phyloP scores from a whole-genome alignment of 805 yeast species.

The Wickerhamiella hasegawae region DNA sequence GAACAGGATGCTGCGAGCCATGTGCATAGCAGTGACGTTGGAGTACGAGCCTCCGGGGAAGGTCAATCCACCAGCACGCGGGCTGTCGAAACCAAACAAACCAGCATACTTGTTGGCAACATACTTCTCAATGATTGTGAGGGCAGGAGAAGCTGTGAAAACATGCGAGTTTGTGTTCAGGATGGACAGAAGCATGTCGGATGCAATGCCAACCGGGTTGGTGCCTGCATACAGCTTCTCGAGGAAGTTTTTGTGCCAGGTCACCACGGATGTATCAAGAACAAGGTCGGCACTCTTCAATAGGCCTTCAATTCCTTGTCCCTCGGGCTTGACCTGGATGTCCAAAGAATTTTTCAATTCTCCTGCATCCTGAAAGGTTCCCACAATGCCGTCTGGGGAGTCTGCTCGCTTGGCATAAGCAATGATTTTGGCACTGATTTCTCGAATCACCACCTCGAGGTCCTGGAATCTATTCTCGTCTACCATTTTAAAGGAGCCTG shows the following conservation, averaged over 20 bases:
- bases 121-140: slow-evolving; percentile 57
- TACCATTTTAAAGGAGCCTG: slow-evolving; percentile 3
- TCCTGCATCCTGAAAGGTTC: slow-evolving; percentile 28
- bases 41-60: slow-evolving; percentile 84
- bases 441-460: slow-evolving; percentile 35
- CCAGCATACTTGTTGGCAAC: slow-evolving; percentile 53
- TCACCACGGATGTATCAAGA: slow-evolving; percentile 52
- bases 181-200: slow-evolving; percentile 51
- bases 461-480: slow-evolving; percentile 41
- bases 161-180: slow-evolving; percentile 78
- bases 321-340: slow-evolving; percentile 24
- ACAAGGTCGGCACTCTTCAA: slow-evolving; percentile 37
- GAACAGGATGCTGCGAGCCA: slow-evolving; percentile 47
- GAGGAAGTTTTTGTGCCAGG: slow-evolving; percentile 78
- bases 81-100: slow-evolving; percentile 38
- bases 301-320: slow-evolving; percentile 30
- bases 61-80: slow-evolving; percentile 62
- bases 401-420: slow-evolving; percentile 37
- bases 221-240: slow-evolving; percentile 78
- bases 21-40: slow-evolving; percentile 60
- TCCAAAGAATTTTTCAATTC: slow-evolving; percentile 26
- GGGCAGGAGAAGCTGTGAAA: slow-evolving; percentile 65
- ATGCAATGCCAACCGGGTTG: slow-evolving; percentile 65
- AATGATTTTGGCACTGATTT: slow-evolving; percentile 36
- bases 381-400: slow-evolving; percentile 31